phyloP scores from a whole-genome alignment of 495 filamentous ascomycete genomes.

The Xylaria nigripes region DNA sequence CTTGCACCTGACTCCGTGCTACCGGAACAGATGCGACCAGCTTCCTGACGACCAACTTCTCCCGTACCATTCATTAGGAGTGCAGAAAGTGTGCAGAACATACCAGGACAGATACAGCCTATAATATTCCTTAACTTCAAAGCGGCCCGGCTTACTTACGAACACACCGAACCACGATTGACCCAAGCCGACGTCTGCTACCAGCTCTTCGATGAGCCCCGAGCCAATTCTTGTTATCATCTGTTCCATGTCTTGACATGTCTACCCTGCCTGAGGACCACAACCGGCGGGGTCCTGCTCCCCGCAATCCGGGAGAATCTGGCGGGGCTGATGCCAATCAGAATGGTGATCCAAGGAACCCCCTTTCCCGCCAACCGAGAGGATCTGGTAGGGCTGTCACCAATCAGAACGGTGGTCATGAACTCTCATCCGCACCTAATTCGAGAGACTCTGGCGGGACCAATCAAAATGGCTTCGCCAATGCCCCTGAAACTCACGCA shows the following conservation, averaged over 20 bases:
- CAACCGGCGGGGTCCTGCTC: not conserved
- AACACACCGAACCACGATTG: not conserved
- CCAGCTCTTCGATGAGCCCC: conserved; percentile 4
- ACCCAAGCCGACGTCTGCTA: not conserved
- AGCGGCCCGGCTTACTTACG: not conserved
- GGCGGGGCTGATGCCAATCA: not conserved
- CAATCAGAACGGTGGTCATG: too few species aligned
- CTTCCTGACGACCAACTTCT: not conserved
- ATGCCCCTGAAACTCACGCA: not conserved
- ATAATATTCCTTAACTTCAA: not conserved
- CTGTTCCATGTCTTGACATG: conserved; percentile 8
- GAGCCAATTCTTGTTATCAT: not conserved
- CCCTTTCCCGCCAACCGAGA: not conserved
- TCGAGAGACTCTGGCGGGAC: not conserved
- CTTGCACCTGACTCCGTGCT: not conserved
- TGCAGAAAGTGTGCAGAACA: too few species aligned
- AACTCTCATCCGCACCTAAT: too few species aligned
- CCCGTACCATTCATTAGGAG: not conserved
- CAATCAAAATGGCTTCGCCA: not conserved
- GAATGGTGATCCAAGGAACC: not conserved
- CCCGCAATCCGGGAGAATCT: not conserved
- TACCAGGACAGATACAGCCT: not conserved
- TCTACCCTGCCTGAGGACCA: conserved; percentile 1
- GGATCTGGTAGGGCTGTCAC: not conserved
- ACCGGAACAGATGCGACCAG: not conserved